Conservation (phyloP, 2,329 filamentous ascomycete species). For the Cercospora citrullina region DNA sequence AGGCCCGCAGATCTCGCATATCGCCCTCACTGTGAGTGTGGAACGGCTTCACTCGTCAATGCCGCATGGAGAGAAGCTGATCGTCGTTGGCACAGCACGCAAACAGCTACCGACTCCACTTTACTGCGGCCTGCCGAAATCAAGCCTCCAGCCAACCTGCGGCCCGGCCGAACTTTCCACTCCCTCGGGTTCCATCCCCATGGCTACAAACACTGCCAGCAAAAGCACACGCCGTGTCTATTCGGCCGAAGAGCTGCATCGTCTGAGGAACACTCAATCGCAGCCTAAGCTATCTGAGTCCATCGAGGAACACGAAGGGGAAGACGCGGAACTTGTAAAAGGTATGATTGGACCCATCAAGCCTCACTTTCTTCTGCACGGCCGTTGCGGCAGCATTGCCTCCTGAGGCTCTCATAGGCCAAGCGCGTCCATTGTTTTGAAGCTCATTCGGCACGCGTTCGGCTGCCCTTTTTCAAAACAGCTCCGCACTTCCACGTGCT, state of each 20-base stretch:
- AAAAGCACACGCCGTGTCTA: conserved; percentile 39
- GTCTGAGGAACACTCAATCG: conserved; percentile 37
- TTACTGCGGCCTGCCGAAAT: conserved; percentile 12
- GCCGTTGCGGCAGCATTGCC: background rate
- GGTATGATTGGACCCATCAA: conserved; percentile 31
- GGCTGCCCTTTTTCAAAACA: background rate
- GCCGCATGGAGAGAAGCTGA: background rate
- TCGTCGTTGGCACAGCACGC: background rate
- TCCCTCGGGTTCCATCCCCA: conserved; percentile 9
- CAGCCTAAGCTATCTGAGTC: conserved; percentile 39
- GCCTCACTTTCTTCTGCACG: conserved; percentile 11
- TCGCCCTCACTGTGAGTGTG: background rate
- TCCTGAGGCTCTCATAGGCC: conserved; percentile 8
- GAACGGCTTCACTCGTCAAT: background rate
- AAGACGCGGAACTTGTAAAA: conserved; percentile 42
- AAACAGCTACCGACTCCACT: conserved; percentile 9
- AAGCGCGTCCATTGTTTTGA: conserved; percentile 11
- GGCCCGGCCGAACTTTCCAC: conserved; percentile 2
- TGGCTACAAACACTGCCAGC: conserved; percentile 17
- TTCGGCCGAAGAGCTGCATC: conserved; percentile 41
- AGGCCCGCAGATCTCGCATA: background rate
- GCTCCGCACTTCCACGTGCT: background rate
- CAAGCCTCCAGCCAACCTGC: background rate
- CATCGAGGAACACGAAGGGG: conserved; percentile 40
- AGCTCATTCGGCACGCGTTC: conserved; percentile 17